Percentiles rank a stretch among this genome's conserved stretches.
These are phyloP conservation scores for Phialemonium atrogriseum DNA, from an alignment of 2,329 filamentous ascomycete species.

Conservation along the genomic window DNA sequence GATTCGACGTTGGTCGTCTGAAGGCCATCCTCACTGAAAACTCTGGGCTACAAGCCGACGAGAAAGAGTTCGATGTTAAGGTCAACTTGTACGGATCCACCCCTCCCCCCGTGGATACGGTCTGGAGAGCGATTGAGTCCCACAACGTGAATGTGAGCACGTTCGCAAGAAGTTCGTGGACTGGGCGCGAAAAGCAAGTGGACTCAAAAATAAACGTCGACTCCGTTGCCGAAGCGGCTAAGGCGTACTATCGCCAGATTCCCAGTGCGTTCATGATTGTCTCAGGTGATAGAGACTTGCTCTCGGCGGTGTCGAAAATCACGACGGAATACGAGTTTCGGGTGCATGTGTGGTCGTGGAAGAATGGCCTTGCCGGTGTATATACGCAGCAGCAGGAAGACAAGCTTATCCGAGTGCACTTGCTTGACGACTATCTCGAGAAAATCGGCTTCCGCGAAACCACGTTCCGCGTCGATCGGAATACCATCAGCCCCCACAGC, in stretches of 20 bases:
- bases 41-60: background rate
- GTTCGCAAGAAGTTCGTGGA: slow-evolving; percentile 4
- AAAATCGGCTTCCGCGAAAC: slow-evolving; percentile 2
- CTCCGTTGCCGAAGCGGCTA: background rate
- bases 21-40: slow-evolving; percentile 1
- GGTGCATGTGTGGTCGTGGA: slow-evolving; percentile 7
- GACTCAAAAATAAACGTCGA: slow-evolving; percentile 6
- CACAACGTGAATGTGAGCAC: slow-evolving; percentile 4
- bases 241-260: background rate
- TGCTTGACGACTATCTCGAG: slow-evolving; percentile 5
- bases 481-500: slow-evolving; percentile 5
- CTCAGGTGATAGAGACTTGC: slow-evolving; percentile 6
- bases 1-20: slow-evolving; percentile 6
- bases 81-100: slow-evolving; percentile 6
- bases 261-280: slow-evolving; percentile 5
- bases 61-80: slow-evolving; percentile 1
- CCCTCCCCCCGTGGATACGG: slow-evolving; percentile 5
- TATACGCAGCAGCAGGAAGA: background rate
- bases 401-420: slow-evolving; percentile 3
- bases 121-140: slow-evolving; percentile 5
- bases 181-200: slow-evolving; percentile 5
- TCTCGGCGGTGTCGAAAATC: slow-evolving; percentile 2
- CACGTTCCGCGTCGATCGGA: slow-evolving; percentile 1
- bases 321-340: background rate
- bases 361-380: slow-evolving; percentile 3